Conservation (phyloP, 306 rosid genomes). For the Cucurbita argyrosperma region DNA sequence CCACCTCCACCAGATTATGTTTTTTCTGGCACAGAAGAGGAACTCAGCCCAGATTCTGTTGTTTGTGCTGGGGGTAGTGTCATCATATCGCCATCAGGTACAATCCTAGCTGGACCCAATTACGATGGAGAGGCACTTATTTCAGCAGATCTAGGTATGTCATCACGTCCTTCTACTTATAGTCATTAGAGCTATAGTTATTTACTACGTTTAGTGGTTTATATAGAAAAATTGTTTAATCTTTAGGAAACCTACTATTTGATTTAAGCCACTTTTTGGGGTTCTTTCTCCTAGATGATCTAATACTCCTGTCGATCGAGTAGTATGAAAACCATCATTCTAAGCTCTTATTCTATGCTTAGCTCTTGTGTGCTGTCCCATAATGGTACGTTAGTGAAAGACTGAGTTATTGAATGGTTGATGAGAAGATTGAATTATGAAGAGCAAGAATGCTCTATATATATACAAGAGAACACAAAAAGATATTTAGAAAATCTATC, state of each 20-base stretch:
- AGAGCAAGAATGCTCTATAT: too few species aligned
- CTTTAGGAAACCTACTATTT: not conserved
- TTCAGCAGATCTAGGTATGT: conserved; percentile 80
- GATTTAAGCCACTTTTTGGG: not conserved
- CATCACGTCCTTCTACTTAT: not conserved
- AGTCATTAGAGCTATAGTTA: not conserved
- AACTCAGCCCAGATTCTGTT: conserved; percentile 65
- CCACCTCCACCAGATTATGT: conserved; percentile 80
- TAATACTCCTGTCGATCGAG: not conserved
- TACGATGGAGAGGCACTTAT: conserved; percentile 82
- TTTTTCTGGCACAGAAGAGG: conserved; percentile 53
- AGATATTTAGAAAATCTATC: too few species aligned
- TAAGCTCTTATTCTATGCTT: not conserved
- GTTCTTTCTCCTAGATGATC: not conserved
- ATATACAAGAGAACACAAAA: too few species aligned
- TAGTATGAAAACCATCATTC: not conserved
- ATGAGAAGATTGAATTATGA: too few species aligned
- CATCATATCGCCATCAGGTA: conserved; percentile 81
- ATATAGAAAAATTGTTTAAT: not conserved
- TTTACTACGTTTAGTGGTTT: not conserved
- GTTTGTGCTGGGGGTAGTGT: conserved; percentile 93
- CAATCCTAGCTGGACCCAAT: conserved; percentile 81
- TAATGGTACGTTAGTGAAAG: too few species aligned
- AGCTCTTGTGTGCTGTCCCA: not conserved
- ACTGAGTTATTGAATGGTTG: too few species aligned